phyloP scores from a whole-genome alignment of 2,329 filamentous ascomycete species.

The Paraphaeosphaeria minitans region DNA sequence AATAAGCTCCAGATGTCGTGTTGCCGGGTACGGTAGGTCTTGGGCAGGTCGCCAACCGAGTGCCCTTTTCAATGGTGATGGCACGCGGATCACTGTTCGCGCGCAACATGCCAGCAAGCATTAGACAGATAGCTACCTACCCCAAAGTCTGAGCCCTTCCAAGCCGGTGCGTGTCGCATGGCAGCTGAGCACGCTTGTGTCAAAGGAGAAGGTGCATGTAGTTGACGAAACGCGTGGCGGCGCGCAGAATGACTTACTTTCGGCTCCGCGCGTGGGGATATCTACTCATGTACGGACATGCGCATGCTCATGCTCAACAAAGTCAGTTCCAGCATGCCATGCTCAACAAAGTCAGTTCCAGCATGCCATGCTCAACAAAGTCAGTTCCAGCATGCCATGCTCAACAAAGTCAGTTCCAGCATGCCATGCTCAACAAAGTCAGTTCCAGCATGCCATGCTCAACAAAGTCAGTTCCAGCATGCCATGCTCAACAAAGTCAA shows the following conservation, averaged over 20 bases:
- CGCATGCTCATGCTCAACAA: too few relatives aligned
- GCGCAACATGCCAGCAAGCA: too few relatives aligned
- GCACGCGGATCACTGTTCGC: neutral
- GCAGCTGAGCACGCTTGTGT: neutral
- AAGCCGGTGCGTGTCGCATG: neutral
- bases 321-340: too few relatives aligned
- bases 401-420: neutral
- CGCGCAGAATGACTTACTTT: slow-evolving; percentile 5
- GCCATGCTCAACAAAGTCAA: neutral
- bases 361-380: too few relatives aligned
- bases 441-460: neutral
- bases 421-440: neutral
- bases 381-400: neutral
- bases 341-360: neutral
- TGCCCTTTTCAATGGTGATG: neutral
- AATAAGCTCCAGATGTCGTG: neutral
- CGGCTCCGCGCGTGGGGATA: slow-evolving; percentile 1
- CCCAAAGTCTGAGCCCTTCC: neutral
- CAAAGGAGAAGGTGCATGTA: slow-evolving; percentile 2
- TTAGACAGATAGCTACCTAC: too few relatives aligned
- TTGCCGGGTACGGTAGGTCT: neutral
- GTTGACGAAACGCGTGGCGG: neutral
- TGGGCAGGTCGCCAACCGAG: neutral
- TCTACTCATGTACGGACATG: neutral
- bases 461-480: neutral